phyloP scores from a whole-genome alignment of 306 rosid genomes.

The Oemleria cerasiformis region DNA sequence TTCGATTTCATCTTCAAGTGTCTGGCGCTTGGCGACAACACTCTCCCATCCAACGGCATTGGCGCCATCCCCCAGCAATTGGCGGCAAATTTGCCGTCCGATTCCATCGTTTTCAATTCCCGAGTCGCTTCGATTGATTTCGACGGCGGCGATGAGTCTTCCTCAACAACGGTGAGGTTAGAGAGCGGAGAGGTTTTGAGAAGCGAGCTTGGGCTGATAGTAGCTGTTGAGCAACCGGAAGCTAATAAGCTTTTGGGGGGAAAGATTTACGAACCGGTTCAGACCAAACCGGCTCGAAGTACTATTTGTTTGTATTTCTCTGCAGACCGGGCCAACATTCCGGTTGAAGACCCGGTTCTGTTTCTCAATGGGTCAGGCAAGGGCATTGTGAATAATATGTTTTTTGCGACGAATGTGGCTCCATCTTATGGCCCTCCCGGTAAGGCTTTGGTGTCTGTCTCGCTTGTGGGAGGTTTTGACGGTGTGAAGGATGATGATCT shows the following conservation, averaged over 20 bases:
- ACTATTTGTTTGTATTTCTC: conserved; percentile 69
- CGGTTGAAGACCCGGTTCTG: conserved; percentile 53
- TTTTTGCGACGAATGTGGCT: conserved; percentile 82
- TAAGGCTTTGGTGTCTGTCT: conserved; percentile 56
- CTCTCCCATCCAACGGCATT: conserved; percentile 82
- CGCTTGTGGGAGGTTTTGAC: conserved; percentile 60
- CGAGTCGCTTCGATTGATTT: conserved; percentile 46
- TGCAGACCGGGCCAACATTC: conserved; percentile 39
- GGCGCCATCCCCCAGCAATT: conserved; percentile 71
- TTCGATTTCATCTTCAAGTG: conserved; percentile 86
- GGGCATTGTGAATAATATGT: conserved; percentile 89
- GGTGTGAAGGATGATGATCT: conserved; percentile 41
- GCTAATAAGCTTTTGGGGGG: conserved; percentile 41
- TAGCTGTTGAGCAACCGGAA: conserved; percentile 74
- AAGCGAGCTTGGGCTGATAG: conserved; percentile 66
- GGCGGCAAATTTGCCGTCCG: conserved; percentile 49
- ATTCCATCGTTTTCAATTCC: conserved; percentile 52
- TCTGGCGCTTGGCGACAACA: conserved; percentile 81
- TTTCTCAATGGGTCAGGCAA: conserved; percentile 75
- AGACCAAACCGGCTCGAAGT: conserved; percentile 55
- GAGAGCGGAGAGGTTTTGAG: conserved; percentile 54
- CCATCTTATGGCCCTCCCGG: conserved; percentile 65
- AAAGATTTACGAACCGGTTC: conserved; percentile 21
- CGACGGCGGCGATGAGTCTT: conserved; percentile 6
- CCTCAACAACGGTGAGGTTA: conserved; percentile 41